These are phyloP conservation scores for Microthyrium microscopicum DNA, from an alignment of 2,329 filamentous ascomycete genomes.

Conservation along the genomic window DNA sequence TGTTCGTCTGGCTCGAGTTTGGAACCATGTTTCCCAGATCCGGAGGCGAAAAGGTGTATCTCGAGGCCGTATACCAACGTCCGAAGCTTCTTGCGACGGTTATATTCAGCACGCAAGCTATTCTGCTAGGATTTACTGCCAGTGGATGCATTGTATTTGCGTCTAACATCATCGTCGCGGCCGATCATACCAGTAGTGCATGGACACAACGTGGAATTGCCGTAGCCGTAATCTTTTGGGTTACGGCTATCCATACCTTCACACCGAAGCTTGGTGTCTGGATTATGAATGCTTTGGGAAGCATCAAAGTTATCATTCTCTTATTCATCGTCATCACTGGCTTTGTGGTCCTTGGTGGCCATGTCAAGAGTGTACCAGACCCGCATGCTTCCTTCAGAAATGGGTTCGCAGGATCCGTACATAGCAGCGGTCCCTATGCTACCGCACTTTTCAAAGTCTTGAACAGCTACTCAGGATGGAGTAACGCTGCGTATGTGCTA, in stretches of 20 bases:
- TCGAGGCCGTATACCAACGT: conserved; percentile 5
- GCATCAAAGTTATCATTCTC: conserved; percentile 43
- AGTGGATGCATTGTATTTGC: conserved; percentile 2
- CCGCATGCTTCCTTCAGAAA: conserved; percentile 38
- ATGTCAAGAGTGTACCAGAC: conserved; percentile 29
- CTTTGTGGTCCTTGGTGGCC: conserved; percentile 43
- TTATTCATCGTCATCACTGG: conserved; percentile 38
- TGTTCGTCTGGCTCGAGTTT: conserved; percentile 6
- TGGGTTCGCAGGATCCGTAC: conserved; percentile 33
- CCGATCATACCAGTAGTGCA: too few relatives aligned
- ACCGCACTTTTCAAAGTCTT: conserved; percentile 40
- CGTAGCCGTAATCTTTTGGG: background rate
- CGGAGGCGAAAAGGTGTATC: conserved; percentile 4
- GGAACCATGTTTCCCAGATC: conserved; percentile 4
- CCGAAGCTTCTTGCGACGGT: conserved; percentile 4
- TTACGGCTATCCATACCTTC: conserved; percentile 1
- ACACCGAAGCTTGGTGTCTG: conserved; percentile 10
- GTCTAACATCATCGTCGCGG: conserved; percentile 1
- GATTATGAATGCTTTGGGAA: conserved; percentile 39
- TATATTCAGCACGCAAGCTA: conserved; percentile 1
- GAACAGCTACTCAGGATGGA: conserved; percentile 49
- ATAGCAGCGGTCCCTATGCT: conserved; percentile 5
- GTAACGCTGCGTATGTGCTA: conserved; percentile 46
- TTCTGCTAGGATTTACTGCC: conserved; percentile 4
- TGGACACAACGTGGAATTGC: conserved; percentile 5